A percentile compares a stretch with the other conserved stretches of the same genome.
phyloP scores from a whole-genome alignment of 345 rosid species.

The Euphorbia pulcherrima region DNA sequence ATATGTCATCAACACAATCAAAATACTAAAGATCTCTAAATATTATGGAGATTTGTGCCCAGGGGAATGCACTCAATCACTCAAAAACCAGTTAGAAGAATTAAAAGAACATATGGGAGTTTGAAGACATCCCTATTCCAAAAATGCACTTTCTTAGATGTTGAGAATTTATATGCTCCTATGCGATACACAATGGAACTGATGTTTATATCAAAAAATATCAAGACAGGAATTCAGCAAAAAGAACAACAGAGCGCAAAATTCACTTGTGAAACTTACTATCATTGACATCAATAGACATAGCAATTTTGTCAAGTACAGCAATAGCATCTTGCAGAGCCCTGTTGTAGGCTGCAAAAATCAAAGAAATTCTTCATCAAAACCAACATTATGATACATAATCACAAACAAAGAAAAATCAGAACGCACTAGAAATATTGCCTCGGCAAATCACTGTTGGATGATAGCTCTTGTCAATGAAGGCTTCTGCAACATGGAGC shows the following conservation, averaged over 20 bases:
- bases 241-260: background rate
- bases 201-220: background rate
- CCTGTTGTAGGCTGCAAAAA: slow-evolving; percentile 73
- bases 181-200: background rate
- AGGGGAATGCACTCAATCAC: background rate
- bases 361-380: slow-evolving; percentile 7
- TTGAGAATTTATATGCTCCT: background rate
- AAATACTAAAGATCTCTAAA: background rate
- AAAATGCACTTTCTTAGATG: background rate
- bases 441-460: slow-evolving; percentile 95
- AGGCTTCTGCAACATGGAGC: slow-evolving; percentile 97
- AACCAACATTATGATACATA: slow-evolving; percentile 8
- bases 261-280: slow-evolving; percentile 47
- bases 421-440: slow-evolving; percentile 21
- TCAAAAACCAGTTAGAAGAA: background rate
- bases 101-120: background rate
- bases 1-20: background rate
- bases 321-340: slow-evolving; percentile 92
- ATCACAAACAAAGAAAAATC: slow-evolving; percentile 2
- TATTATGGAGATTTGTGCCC: background rate
- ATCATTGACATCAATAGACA: slow-evolving; percentile 71
- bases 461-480: slow-evolving; percentile 80
- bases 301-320: slow-evolving; percentile 89
- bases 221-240: background rate
- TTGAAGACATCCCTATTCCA: background rate